phyloP scores from a whole-genome alignment of 1,284 basidiomycete genomes.

The Leccinum subrobustum region DNA sequence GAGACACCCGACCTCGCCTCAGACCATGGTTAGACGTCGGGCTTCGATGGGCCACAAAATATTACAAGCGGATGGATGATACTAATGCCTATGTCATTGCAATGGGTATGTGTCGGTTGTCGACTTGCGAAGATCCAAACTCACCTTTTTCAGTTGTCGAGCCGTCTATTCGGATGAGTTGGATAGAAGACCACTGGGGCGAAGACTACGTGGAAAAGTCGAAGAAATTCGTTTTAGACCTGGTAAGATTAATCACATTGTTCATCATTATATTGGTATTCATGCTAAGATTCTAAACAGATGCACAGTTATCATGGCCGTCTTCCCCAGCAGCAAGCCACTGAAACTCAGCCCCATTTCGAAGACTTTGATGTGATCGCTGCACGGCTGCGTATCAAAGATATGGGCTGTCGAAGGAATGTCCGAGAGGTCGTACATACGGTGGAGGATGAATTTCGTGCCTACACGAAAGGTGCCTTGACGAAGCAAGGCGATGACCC shows the following conservation, averaged over 20 bases:
- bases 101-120: not conserved
- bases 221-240: not conserved
- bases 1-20: not conserved
- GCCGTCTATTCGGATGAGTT: not conserved
- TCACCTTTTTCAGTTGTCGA: not conserved
- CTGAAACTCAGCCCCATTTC: not conserved
- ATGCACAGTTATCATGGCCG: not conserved
- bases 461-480: not conserved
- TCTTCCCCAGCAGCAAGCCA: not conserved
- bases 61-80: not conserved
- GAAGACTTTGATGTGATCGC: not conserved
- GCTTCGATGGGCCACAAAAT: not conserved
- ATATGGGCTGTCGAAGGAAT: not conserved
- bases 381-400: not conserved
- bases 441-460: not conserved
- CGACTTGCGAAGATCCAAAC: not conserved
- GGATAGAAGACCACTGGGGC: slow-evolving; percentile 1
- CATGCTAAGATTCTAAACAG: not conserved
- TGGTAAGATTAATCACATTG: not conserved
- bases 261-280: not conserved
- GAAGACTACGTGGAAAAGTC: not conserved
- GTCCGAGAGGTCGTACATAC: not conserved
- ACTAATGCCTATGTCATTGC: slow-evolving; percentile 3
- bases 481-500: not conserved
- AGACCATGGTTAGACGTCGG: not conserved